These are phyloP conservation scores for Globisporangium nodosum DNA, from an alignment of 352 stramenopile species.

Conservation along the genomic window DNA sequence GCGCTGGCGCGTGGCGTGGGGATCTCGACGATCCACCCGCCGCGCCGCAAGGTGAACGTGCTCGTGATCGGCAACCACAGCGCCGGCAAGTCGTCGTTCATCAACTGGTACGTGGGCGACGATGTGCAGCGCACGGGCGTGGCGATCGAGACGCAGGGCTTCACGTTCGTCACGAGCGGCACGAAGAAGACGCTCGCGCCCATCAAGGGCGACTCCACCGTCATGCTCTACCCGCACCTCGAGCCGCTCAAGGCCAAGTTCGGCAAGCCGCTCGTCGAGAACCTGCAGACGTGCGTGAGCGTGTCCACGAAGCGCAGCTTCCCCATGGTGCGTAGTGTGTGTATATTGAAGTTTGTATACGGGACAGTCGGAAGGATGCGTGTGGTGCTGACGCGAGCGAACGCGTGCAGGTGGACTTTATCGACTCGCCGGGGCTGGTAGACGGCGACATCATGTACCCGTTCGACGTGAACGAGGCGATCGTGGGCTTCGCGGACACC, in stretches of 20 bases:
- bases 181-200: conserved; percentile 43
- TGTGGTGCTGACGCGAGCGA: too few relatives aligned
- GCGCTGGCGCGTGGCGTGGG: conserved; percentile 27
- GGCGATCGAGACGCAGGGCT: conserved; percentile 63
- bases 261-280: conserved; percentile 55
- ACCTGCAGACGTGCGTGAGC: conserved; percentile 53
- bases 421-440: conserved; percentile 64
- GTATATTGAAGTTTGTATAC: too few relatives aligned
- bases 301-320: conserved; percentile 47
- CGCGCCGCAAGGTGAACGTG: conserved; percentile 62
- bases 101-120: conserved; percentile 66
- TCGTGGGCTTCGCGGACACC: conserved; percentile 42
- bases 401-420: conserved; percentile 44
- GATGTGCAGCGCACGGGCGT: conserved; percentile 56
- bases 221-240: conserved; percentile 56
- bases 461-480: conserved; percentile 62
- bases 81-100: conserved; percentile 68
- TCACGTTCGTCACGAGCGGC: conserved; percentile 59
- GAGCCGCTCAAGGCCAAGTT: conserved; percentile 44
- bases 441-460: conserved; percentile 65
- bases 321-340: conserved; percentile 17
- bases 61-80: conserved; percentile 75
- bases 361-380: too few relatives aligned
- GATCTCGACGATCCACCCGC: conserved; percentile 29
- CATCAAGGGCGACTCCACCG: conserved; percentile 60